phyloP scores from a whole-genome alignment of 2,329 filamentous ascomycete species.

The Helotiales sp. region DNA sequence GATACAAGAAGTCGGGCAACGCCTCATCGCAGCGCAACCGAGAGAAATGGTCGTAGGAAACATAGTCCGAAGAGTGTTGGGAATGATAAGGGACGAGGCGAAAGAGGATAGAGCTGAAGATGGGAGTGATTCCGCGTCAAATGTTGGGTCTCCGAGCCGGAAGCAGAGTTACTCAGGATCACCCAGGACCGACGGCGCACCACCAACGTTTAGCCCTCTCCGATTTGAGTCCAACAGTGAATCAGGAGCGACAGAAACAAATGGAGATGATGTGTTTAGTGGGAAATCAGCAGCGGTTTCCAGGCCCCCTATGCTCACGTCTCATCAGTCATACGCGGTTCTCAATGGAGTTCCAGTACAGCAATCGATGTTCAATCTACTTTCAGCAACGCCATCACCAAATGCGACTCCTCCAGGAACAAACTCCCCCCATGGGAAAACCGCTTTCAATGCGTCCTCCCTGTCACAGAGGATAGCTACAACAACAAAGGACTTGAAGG shows the following conservation, averaged over 20 bases:
- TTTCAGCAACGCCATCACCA: slow-evolving; percentile 70
- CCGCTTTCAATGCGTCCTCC: slow-evolving; percentile 34
- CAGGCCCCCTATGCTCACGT: slow-evolving; percentile 66
- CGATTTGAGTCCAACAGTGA: slow-evolving; percentile 38
- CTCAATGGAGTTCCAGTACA: slow-evolving; percentile 53
- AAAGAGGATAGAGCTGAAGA: slow-evolving; percentile 75
- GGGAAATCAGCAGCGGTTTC: slow-evolving; percentile 32
- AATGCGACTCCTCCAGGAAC: slow-evolving; percentile 57
- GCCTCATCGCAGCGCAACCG: slow-evolving; percentile 79
- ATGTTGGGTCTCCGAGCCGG: slow-evolving; percentile 37
- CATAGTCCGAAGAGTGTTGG: slow-evolving; percentile 87
- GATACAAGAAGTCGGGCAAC: slow-evolving; percentile 77
- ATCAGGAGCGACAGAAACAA: slow-evolving; percentile 30
- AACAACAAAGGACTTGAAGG: slow-evolving; percentile 72
- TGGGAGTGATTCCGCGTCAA: slow-evolving; percentile 41
- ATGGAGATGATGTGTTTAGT: slow-evolving; percentile 36
- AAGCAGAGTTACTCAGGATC: slow-evolving; percentile 29
- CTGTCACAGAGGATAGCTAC: slow-evolving; percentile 39
- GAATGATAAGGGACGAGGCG: slow-evolving; percentile 89
- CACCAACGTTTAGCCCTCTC: slow-evolving; percentile 35
- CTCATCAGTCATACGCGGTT: slow-evolving; percentile 67
- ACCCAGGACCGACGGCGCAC: slow-evolving; percentile 21
- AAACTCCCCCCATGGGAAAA: slow-evolving; percentile 52
- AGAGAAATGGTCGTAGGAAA: slow-evolving; percentile 93
- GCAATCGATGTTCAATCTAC: slow-evolving; percentile 86